Evolutionary conservation across 2,329 filamentous ascomycete species (phyloP).

Genomic region (Diaporthe sp.): DNA sequence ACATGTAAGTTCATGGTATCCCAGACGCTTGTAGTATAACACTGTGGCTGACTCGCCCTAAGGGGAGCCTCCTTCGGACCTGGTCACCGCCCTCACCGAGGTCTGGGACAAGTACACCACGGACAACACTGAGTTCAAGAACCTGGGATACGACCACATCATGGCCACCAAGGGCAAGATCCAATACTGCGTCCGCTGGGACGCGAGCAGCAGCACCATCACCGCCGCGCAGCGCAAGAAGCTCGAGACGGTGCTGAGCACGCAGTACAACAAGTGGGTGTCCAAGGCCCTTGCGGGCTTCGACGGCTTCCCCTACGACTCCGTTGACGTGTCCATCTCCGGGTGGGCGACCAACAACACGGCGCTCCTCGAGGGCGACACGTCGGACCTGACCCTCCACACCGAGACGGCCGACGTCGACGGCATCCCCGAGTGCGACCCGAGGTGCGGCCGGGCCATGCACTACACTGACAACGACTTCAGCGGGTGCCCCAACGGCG

Average conservation of each 20-base stretch:
- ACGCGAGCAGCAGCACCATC: constrained; percentile 1
- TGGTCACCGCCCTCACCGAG: not conserved
- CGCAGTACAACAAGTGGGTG: constrained; percentile 21
- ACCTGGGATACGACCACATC: constrained; percentile 1
- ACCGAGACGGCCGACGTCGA: not conserved
- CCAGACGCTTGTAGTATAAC: not conserved
- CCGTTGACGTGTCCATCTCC: constrained; percentile 10
- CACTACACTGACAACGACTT: constrained; percentile 8
- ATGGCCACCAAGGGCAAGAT: constrained; percentile 17
- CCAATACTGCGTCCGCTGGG: constrained; percentile 19
- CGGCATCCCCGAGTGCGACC: constrained; percentile 19
- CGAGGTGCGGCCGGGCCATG: not conserved
- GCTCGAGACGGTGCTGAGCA: constrained; percentile 15
- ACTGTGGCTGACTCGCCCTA: not conserved
- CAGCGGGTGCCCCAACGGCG: constrained; percentile 8
- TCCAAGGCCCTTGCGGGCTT: constrained; percentile 12
- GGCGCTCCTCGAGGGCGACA: constrained; percentile 7
- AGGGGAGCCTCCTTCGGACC: constrained; percentile 6
- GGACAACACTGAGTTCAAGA: constrained; percentile 12
- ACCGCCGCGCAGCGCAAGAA: constrained; percentile 3
- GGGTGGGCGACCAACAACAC: constrained; percentile 20
- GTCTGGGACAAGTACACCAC: constrained; percentile 14
- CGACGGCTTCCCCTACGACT: constrained; percentile 14
- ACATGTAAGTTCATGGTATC: not conserved
- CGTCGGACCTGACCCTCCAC: not conserved